Percentiles rank a stretch among this genome's conserved stretches.
phyloP scores from a whole-genome alignment of 768 basidiomycete genomes.

The Podaxis pistillaris region DNA sequence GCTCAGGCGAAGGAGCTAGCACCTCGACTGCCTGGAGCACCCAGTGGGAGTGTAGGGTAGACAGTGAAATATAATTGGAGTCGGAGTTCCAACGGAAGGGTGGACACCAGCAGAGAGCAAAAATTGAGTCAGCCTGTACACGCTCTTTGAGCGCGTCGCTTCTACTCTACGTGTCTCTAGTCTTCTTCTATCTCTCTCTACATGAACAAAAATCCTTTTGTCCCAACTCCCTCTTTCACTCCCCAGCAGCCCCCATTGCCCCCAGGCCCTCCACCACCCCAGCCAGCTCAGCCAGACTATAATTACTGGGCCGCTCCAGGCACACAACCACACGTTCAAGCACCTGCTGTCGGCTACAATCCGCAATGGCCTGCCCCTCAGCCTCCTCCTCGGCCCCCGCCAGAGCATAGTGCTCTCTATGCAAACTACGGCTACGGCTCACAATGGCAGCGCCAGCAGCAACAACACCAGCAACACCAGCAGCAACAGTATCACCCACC shows the following conservation, averaged over 20 bases:
- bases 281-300: slow-evolving; percentile 69
- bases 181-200: slow-evolving; percentile 3
- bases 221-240: slow-evolving; percentile 64
- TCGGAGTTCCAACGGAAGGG: slow-evolving; percentile 9
- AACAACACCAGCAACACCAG: slow-evolving; percentile 50
- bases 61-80: slow-evolving; percentile 14
- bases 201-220: slow-evolving; percentile 88
- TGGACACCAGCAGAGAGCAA: neutral
- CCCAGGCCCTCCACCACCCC: slow-evolving; percentile 75
- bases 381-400: slow-evolving; percentile 56
- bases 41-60: slow-evolving; percentile 31
- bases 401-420: slow-evolving; percentile 83
- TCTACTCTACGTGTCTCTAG: slow-evolving; percentile 10
- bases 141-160: slow-evolving; percentile 1
- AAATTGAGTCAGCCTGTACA: slow-evolving; percentile 8
- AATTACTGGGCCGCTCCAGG: slow-evolving; percentile 73
- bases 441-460: slow-evolving; percentile 71
- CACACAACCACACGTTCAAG: slow-evolving; percentile 50
- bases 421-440: slow-evolving; percentile 91
- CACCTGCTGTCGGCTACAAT: slow-evolving; percentile 50
- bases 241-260: slow-evolving; percentile 77
- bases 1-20: slow-evolving; percentile 69
- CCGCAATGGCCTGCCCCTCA: slow-evolving; percentile 69
- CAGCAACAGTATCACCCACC: slow-evolving; percentile 51
- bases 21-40: slow-evolving; percentile 68